Percentiles rank a stretch among this genome's conserved stretches.
Evolutionary conservation across 2,329 filamentous ascomycete species (phyloP).

Genomic region (Claviceps fusiformis): DNA sequence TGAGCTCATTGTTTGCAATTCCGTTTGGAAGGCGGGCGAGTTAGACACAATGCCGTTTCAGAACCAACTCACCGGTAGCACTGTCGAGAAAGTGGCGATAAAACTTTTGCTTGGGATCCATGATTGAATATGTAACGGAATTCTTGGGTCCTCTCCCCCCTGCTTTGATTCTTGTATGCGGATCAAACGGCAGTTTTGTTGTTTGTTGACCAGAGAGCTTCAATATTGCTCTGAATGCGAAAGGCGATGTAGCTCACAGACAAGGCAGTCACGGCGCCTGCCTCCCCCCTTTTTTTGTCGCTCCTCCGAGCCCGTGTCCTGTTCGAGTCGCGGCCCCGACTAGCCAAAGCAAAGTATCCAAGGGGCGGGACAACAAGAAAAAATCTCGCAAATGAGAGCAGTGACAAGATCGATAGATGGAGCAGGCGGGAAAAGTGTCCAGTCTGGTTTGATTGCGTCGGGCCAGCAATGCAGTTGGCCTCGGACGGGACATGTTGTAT

Average conservation of each 20-base stretch:
- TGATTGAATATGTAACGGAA: conserved; percentile 4
- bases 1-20: neutral
- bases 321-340: neutral
- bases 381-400: neutral
- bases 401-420: neutral
- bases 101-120: conserved; percentile 58
- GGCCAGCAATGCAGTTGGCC: neutral
- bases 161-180: neutral
- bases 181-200: neutral
- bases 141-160: too few species aligned
- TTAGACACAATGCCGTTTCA: neutral
- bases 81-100: conserved; percentile 72
- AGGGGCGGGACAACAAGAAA: too few species aligned
- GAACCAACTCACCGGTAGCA: conserved; percentile 46
- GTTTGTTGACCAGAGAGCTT: neutral
- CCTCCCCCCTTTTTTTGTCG: too few species aligned
- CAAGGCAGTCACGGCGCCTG: neutral
- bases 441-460: neutral
- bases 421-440: neutral
- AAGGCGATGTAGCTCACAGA: neutral
- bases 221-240: neutral
- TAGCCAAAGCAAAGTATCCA: neutral
- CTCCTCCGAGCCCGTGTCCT: neutral
- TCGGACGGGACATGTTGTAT: neutral
- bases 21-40: neutral